These are phyloP conservation scores for Saccharomycopsis fodiens DNA, from an alignment of 805 yeast species.

Conservation along the genomic window DNA sequence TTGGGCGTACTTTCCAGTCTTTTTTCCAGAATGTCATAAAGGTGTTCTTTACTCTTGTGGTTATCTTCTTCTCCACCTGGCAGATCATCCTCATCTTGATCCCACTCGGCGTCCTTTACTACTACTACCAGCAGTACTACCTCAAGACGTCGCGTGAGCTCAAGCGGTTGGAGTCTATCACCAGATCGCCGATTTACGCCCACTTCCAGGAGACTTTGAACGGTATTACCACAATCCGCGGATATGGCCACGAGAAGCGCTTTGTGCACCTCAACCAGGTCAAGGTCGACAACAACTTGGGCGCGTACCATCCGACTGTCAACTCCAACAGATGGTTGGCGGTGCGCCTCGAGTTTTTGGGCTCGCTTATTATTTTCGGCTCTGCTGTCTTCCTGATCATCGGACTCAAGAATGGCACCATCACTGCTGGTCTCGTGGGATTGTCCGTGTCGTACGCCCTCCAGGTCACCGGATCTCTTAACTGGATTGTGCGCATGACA, in stretches of 20 bases:
- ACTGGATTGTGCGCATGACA: constrained; percentile 98
- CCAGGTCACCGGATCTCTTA: constrained; percentile 86
- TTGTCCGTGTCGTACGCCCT: constrained; percentile 87
- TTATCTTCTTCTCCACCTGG: constrained; percentile 85
- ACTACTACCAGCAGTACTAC: constrained; percentile 70
- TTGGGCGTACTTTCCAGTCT: constrained; percentile 63
- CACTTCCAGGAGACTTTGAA: constrained; percentile 77
- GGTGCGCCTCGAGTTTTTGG: constrained; percentile 84
- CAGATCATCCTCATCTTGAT: constrained; percentile 63
- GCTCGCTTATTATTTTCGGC: constrained; percentile 79
- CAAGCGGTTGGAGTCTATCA: constrained; percentile 73
- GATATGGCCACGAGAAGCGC: constrained; percentile 58
- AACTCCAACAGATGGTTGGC: constrained; percentile 98
- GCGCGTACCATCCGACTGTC: constrained; percentile 87
- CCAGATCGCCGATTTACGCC: constrained; percentile 74
- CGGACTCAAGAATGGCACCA: constrained; percentile 56
- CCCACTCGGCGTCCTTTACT: constrained; percentile 61
- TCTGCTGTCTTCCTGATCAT: constrained; percentile 78
- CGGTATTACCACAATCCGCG: constrained; percentile 71
- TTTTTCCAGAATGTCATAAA: constrained; percentile 54
- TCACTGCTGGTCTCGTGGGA: constrained; percentile 91
- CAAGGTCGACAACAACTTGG: constrained; percentile 78
- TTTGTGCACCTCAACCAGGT: constrained; percentile 57
- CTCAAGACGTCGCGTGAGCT: constrained; percentile 73
- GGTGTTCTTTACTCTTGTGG: constrained; percentile 68